Evolutionary conservation across 140 eudicot genomes (phyloP), one percentile per base, ranked within the genome.

Genomic region (Ambrosia hybrid): DNA sequence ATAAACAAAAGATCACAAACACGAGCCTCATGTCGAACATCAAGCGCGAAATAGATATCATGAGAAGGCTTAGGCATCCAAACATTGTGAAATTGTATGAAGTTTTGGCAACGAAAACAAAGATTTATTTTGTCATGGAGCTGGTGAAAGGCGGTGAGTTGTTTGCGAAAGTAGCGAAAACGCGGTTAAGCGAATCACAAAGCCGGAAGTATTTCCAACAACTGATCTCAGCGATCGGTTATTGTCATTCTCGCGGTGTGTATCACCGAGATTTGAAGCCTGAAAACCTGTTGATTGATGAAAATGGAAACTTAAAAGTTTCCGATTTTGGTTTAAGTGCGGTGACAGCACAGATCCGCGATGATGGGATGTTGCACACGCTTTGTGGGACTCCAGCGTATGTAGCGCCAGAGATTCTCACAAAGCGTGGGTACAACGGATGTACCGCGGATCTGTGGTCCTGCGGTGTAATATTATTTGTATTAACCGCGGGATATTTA

Each of bases 271-370:
- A 90, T 74, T 41, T 87, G 56, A 90, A 90, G 30, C 96, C 96
- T 12, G 96, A 90, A 71, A 90, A 90, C 49, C 81, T 90, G 0
- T 58, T 90, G n/a, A 58, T 90, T 14, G 96, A 90, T 38, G 96
- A 90, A 61, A 83, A 83, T 34, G 91, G 89, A 0, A 83, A 87
- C 15, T 60, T 90, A 63, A 90, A 87, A 39, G 91, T 90, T 0
- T 85, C 94, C 0, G 96, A 90, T 79, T 90, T 90, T 45, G 96
- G 96, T 3, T 87, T 87, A 62, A 84, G 94, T 61, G 95, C 96
- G 3, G 71, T 87, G 5, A 80, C 81, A 14, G 87, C 77, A 0
- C 95, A 90, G 60, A 71, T 83, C 51, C 81, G 79, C 17, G 59
- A 72, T 14, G 96, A 87, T 61, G 96, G 92, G 0, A 41, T 89